Evolutionary conservation across 805 yeast genomes (phyloP).

Genomic region (Vanderwaltozyma yarrowii): DNA sequence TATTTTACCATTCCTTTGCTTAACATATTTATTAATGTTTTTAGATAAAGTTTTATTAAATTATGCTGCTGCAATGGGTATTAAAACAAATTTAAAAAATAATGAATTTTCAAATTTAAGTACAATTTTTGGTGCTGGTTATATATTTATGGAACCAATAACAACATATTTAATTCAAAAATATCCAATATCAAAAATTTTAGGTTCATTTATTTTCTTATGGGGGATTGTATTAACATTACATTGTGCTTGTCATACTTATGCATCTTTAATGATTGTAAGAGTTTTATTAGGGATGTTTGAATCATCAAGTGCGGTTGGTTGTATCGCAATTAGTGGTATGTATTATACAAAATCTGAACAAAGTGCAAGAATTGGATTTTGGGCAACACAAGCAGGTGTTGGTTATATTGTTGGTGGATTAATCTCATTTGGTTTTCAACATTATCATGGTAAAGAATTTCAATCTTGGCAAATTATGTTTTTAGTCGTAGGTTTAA

Average conservation of each 20-base stretch:
- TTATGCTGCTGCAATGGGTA: constrained; percentile 58
- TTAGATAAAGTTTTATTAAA: constrained; percentile 50
- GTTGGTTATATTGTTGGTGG: constrained; percentile 38
- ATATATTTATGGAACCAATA: constrained; percentile 45
- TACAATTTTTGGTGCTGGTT: constrained; percentile 44
- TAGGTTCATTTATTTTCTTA: constrained; percentile 36
- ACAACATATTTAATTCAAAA: constrained; percentile 39
- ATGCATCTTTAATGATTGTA: constrained; percentile 46
- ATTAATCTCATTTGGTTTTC: constrained; percentile 41
- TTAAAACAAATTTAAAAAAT: constrained; percentile 37
- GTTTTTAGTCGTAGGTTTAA: constrained; percentile 44
- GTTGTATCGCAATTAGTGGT: constrained; percentile 46
- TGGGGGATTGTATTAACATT: constrained; percentile 47
- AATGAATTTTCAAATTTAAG: constrained; percentile 44
- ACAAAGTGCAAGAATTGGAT: constrained; percentile 43
- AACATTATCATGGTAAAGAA: constrained; percentile 34
- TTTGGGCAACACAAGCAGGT: constrained; percentile 52
- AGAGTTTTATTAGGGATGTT: constrained; percentile 44
- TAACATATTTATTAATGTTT: constrained; percentile 46
- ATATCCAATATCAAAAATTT: constrained; percentile 43
- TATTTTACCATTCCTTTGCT: constrained; percentile 41
- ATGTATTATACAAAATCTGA: constrained; percentile 52
- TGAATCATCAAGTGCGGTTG: constrained; percentile 47
- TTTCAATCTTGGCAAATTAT: constrained; percentile 53
- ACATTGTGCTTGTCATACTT: constrained; percentile 43